Evolutionary conservation across 176 grass and related monocot genomes (phyloP), one percentile per base, ranked within the genome.

Genomic region (Carex pumila): DNA sequence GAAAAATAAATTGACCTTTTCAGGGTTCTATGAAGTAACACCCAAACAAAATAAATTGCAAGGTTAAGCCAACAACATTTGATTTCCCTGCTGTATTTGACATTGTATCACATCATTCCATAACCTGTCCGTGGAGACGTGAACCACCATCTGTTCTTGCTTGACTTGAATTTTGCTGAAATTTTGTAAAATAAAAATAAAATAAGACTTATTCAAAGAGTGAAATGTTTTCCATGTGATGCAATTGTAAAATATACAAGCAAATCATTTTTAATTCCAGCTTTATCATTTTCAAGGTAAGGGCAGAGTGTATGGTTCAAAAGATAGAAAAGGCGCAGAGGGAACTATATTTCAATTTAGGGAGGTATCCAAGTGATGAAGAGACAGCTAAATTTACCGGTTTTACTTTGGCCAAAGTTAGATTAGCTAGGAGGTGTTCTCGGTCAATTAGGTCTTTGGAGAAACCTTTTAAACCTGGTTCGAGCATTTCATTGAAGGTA

Each of bases 251-350:
- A 30, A 76, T 54, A 54, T 15, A 25, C 71, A 76, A 55, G 71
- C 19, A 30, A 31, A 54, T 65, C 21, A 63, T 52, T 49, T 6
- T 67, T 37, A 65, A 66, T 67, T 3, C 11, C 47, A 66, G 52
- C 54, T 31, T 68, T 68, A 47, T 83, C 47, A 18, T 83, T 68
- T 83, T 68, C 47, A 65, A 98, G 92, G 89, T 89, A 65, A 94
- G 95, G 83, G 90, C 94, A 87, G 89, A 98, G 56, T 70, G 82
- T 81, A 90, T 95, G 79, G 90, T 98, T 37, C 86, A 89, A 5
- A 89, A 84, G 56, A 89, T 94, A 74, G 87, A 90, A 79, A 92
- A 98, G 88, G 91, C 85, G 2, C 90, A 86, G 25, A 82, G 86
- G 22, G 88, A 65, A 17, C 81, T 93, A 19, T 85, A 73, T 59